Conservation (phyloP, 495 filamentous ascomycete species). For the Annulohypoxylon moriforme region DNA sequence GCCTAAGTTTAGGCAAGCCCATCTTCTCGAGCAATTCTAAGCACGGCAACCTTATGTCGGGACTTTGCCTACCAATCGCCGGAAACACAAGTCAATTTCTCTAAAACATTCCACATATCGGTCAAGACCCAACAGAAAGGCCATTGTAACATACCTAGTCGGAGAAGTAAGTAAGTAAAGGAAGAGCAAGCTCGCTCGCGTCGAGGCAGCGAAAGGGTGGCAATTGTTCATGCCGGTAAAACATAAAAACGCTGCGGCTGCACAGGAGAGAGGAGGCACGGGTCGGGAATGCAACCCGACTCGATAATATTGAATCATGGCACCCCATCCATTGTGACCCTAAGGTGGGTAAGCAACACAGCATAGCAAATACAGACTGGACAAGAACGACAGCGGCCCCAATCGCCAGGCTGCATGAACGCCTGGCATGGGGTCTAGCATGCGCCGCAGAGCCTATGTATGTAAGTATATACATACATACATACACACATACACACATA, state of each 20-base stretch:
- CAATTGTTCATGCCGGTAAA: slow-evolving; percentile 48
- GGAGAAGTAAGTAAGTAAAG: slow-evolving; percentile 21
- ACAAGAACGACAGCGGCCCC: slow-evolving; percentile 41
- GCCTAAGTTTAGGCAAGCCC: slow-evolving; percentile 40
- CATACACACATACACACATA: neutral
- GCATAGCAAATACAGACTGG: slow-evolving; percentile 38
- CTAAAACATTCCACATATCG: slow-evolving; percentile 43
- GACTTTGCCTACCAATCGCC: slow-evolving; percentile 38
- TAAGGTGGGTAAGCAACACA: slow-evolving; percentile 43
- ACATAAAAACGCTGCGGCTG: slow-evolving; percentile 46
- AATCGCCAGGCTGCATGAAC: slow-evolving; percentile 48
- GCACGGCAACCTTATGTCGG: slow-evolving; percentile 36
- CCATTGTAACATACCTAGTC: slow-evolving; percentile 45
- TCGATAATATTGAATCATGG: slow-evolving; percentile 43
- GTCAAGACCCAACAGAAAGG: slow-evolving; percentile 45
- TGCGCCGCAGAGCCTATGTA: slow-evolving; percentile 12
- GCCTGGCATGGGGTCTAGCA: slow-evolving; percentile 38
- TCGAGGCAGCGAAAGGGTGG: slow-evolving; percentile 34
- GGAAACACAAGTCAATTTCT: slow-evolving; percentile 39
- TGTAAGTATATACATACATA: neutral
- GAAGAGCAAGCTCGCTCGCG: slow-evolving; percentile 24
- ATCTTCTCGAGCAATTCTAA: slow-evolving; percentile 28
- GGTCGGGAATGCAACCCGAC: slow-evolving; percentile 48
- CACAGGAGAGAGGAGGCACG: slow-evolving; percentile 45
- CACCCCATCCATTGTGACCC: slow-evolving; percentile 40